phyloP scores from a whole-genome alignment of 2,329 filamentous ascomycete species.

The Alternaria sp. region DNA sequence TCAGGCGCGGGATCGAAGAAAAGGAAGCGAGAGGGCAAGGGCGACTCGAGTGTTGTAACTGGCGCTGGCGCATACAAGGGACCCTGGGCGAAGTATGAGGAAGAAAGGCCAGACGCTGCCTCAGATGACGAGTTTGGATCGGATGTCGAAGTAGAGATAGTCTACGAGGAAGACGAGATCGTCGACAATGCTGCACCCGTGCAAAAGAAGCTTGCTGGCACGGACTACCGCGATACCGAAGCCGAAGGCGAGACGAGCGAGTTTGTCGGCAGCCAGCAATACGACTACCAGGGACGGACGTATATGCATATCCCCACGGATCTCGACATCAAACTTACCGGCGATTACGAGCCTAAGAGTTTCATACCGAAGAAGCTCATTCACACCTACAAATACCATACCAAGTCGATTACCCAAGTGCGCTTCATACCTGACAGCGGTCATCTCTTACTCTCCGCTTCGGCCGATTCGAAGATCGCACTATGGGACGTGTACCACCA shows the following conservation, averaged over 20 bases:
- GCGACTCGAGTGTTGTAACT: slow-evolving; percentile 82
- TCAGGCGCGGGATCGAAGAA: slow-evolving; percentile 71
- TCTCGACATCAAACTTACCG: slow-evolving; percentile 65
- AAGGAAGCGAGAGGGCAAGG: slow-evolving; percentile 83
- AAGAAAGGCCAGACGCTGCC: slow-evolving; percentile 72
- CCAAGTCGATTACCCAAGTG: slow-evolving; percentile 84
- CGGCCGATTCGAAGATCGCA: slow-evolving; percentile 89
- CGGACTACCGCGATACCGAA: slow-evolving; percentile 58
- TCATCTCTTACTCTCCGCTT: slow-evolving; percentile 87
- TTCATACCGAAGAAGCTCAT: slow-evolving; percentile 94
- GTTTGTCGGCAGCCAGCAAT: slow-evolving; percentile 83
- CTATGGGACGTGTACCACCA: slow-evolving; percentile 95
- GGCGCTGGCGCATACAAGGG: slow-evolving; percentile 90
- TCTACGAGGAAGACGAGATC: slow-evolving; percentile 77
- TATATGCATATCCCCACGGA: slow-evolving; percentile 95
- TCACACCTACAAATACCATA: slow-evolving; percentile 85
- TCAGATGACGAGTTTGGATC: slow-evolving; percentile 69
- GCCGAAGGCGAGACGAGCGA: slow-evolving; percentile 74
- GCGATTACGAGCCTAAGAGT: slow-evolving; percentile 82
- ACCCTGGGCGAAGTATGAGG: slow-evolving; percentile 88
- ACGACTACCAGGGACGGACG: slow-evolving; percentile 93
- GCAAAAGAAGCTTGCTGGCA: slow-evolving; percentile 64
- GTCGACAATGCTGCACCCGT: slow-evolving; percentile 67
- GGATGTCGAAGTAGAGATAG: slow-evolving; percentile 77
- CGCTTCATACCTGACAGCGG: slow-evolving; percentile 90